Percentiles rank a stretch among this genome's conserved stretches.
These are phyloP conservation scores for Gossypium thurberi DNA, from an alignment of 345 rosid genomes.

Conservation along the genomic window DNA sequence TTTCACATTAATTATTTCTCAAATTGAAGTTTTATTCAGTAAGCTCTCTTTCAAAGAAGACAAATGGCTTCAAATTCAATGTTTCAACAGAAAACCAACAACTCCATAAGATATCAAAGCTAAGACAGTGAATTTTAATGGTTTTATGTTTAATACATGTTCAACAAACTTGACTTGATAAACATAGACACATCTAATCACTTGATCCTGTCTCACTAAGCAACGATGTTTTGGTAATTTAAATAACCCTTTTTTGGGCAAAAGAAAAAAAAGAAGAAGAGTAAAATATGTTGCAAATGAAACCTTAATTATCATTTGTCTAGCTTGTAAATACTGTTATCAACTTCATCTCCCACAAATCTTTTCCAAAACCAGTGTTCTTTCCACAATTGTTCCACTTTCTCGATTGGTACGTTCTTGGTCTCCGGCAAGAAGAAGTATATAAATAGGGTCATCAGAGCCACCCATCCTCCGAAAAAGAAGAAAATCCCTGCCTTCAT, in stretches of 20 bases:
- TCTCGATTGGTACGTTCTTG: constrained; percentile 44
- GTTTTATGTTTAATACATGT: neutral
- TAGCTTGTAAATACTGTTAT: neutral
- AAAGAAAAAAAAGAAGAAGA: neutral
- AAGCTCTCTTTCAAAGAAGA: neutral
- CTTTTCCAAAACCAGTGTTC: constrained; percentile 47
- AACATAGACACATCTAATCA: neutral
- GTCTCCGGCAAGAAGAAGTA: constrained; percentile 53
- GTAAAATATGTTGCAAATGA: neutral
- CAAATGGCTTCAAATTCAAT: neutral
- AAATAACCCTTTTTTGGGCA: neutral
- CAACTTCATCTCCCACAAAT: constrained; percentile 8
- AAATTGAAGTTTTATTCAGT: neutral
- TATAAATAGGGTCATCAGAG: constrained; percentile 40
- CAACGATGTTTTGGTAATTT: neutral
- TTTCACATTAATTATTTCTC: neutral
- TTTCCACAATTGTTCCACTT: constrained; percentile 47
- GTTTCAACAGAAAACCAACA: neutral
- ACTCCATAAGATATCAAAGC: neutral
- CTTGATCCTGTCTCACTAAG: neutral
- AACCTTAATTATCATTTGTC: neutral
- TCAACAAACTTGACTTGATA: neutral
- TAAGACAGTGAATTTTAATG: neutral
- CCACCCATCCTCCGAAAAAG: constrained; percentile 49
- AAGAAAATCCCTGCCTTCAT: constrained; percentile 52